These are phyloP conservation scores for Podospora appendiculata DNA, from an alignment of 495 filamentous ascomycete genomes.

Conservation along the genomic window DNA sequence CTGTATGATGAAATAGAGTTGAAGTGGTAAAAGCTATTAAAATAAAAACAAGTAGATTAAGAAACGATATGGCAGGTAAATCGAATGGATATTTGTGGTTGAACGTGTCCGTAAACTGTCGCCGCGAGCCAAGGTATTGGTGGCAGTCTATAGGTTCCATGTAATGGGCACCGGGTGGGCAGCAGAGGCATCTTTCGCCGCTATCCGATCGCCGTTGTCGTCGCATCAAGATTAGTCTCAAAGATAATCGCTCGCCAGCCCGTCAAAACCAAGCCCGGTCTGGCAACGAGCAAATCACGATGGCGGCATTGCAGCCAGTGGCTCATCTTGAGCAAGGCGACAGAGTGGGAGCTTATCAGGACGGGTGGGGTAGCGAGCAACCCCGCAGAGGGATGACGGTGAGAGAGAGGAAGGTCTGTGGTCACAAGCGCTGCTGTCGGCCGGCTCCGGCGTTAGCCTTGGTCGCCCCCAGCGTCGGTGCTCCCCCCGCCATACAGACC, in stretches of 20 bases:
- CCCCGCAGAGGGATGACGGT: background rate
- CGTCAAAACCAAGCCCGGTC: background rate
- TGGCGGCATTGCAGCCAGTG: background rate
- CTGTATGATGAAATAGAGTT: too few species aligned
- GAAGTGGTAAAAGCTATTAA: too few species aligned
- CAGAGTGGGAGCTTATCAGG: background rate
- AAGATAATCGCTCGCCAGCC: background rate
- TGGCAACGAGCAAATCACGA: background rate
- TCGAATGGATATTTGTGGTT: too few species aligned
- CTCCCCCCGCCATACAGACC: too few species aligned
- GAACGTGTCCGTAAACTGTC: too few species aligned
- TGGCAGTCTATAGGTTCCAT: too few species aligned
- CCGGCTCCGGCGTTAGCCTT: background rate
- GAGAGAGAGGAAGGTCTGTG: too few species aligned
- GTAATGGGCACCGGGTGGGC: too few species aligned
- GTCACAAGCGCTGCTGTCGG: background rate
- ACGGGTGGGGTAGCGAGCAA: background rate
- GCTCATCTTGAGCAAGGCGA: background rate
- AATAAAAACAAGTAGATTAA: too few species aligned
- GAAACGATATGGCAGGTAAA: too few species aligned
- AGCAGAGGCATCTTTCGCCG: background rate
- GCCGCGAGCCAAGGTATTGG: too few species aligned
- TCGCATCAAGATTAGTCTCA: background rate
- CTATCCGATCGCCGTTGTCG: background rate
- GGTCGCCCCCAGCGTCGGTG: too few species aligned